A percentile compares a stretch with the other conserved stretches of the same genome.
These are phyloP conservation scores for Penicillium canariense DNA, from an alignment of 495 filamentous ascomycete genomes.

Conservation along the genomic window DNA sequence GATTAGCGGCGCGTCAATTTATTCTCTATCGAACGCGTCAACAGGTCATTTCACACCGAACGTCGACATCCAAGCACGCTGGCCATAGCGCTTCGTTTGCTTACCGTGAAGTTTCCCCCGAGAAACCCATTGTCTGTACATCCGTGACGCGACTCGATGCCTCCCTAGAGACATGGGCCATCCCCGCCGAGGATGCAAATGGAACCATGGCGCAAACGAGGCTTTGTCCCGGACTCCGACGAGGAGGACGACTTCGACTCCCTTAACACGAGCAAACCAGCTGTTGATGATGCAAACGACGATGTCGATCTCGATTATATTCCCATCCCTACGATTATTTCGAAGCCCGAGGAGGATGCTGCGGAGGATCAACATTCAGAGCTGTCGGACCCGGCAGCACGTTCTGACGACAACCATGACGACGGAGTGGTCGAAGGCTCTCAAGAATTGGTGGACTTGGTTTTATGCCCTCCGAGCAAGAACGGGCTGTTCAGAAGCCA, in stretches of 20 bases:
- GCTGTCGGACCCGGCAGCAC: background rate
- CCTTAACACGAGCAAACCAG: constrained; percentile 25
- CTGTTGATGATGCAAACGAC: constrained; percentile 1
- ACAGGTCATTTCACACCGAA: background rate
- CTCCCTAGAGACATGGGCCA: constrained; percentile 41
- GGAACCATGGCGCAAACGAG: constrained; percentile 61
- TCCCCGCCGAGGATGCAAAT: constrained; percentile 46
- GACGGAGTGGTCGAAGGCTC: background rate
- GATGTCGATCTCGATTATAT: constrained; percentile 21
- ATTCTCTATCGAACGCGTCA: constrained; percentile 36
- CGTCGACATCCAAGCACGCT: background rate
- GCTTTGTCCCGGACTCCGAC: constrained; percentile 63
- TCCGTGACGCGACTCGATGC: constrained; percentile 24
- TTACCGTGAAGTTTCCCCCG: background rate
- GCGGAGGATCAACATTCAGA: background rate
- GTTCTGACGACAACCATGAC: background rate
- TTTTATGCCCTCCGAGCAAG: background rate
- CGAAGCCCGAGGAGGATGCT: background rate
- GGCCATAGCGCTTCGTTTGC: background rate
- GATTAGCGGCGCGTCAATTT: constrained; percentile 24
- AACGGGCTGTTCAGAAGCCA: background rate
- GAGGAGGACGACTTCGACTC: constrained; percentile 53
- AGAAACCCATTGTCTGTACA: background rate
- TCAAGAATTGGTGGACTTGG: background rate
- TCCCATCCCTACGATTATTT: constrained; percentile 8